phyloP scores from a whole-genome alignment of 225 moss, liverwort and hornwort species.

The Marchantia polymorpha region DNA sequence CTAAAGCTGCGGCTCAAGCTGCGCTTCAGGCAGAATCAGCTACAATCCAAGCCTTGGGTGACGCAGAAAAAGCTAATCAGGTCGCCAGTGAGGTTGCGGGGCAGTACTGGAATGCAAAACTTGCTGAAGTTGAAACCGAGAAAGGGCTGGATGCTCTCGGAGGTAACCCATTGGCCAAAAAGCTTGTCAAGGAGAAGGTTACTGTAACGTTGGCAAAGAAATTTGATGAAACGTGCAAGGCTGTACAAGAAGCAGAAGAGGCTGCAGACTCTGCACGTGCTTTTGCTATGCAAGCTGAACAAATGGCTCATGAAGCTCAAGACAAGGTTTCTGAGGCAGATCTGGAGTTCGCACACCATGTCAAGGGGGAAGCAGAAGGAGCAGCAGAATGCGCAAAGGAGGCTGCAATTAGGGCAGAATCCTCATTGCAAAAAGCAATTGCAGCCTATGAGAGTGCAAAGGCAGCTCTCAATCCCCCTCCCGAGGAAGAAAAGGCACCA shows the following conservation, averaged over 20 bases:
- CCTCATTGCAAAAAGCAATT: constrained; percentile 42
- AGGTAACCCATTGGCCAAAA: constrained; percentile 42
- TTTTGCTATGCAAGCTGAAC: constrained; percentile 43
- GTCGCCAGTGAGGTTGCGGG: constrained; percentile 47
- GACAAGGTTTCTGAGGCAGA: constrained; percentile 49
- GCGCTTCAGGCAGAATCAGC: constrained; percentile 30
- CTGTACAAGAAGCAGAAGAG: constrained; percentile 37
- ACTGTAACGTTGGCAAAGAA: constrained; percentile 24
- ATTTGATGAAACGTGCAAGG: constrained; percentile 35
- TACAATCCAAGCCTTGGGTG: constrained; percentile 32
- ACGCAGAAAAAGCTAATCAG: constrained; percentile 44
- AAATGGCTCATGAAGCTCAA: constrained; percentile 40
- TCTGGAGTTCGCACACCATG: constrained; percentile 59
- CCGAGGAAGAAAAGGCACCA: constrained; percentile 23
- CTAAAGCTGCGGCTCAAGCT: constrained; percentile 32
- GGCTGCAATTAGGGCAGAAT: constrained; percentile 34
- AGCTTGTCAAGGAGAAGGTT: constrained; percentile 50
- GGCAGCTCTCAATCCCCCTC: constrained; percentile 37
- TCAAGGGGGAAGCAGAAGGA: constrained; percentile 39
- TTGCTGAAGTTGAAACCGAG: constrained; percentile 48
- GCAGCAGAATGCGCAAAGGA: constrained; percentile 43
- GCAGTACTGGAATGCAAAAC: constrained; percentile 51
- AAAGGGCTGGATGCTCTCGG: constrained; percentile 41
- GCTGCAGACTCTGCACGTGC: constrained; percentile 38
- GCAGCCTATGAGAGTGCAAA: constrained; percentile 45